Evolutionary conservation across 495 filamentous ascomycete genomes (phyloP).

Genomic region (Parmelia sp.): DNA sequence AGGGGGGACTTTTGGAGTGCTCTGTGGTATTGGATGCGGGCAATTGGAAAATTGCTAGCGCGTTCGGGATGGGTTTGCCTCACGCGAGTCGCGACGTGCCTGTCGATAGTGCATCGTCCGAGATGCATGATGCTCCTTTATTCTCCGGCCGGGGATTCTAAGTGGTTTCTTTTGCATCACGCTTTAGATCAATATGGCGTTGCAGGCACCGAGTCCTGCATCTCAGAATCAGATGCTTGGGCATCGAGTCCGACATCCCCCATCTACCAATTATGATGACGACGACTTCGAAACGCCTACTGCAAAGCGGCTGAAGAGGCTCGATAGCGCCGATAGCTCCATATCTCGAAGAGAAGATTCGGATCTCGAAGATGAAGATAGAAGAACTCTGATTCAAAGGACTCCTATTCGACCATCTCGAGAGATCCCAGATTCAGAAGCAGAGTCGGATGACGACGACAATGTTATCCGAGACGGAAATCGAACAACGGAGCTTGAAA

Average conservation of each 20-base stretch:
- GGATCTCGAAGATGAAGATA: constrained; percentile 14
- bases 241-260: constrained; percentile 32
- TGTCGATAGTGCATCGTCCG: neutral
- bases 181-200: constrained; percentile 20
- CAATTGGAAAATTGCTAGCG: neutral
- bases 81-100: constrained; percentile 5
- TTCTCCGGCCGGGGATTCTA: neutral
- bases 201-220: constrained; percentile 19
- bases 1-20: neutral
- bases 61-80: neutral
- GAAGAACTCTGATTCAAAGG: constrained; percentile 13
- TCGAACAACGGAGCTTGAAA: constrained; percentile 67
- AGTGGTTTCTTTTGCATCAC: neutral
- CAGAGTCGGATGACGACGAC: constrained; percentile 38
- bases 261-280: constrained; percentile 35
- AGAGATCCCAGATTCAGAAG: constrained; percentile 32
- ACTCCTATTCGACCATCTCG: constrained; percentile 13
- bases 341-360: constrained; percentile 17
- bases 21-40: neutral
- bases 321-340: constrained; percentile 32
- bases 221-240: constrained; percentile 34
- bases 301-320: constrained; percentile 35
- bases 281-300: constrained; percentile 29
- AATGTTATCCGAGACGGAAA: constrained; percentile 29
- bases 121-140: constrained; percentile 2